Percentiles rank a stretch among this genome's conserved stretches.
Conservation (phyloP, 306 rosid genomes). For the Inga laurina region DNA sequence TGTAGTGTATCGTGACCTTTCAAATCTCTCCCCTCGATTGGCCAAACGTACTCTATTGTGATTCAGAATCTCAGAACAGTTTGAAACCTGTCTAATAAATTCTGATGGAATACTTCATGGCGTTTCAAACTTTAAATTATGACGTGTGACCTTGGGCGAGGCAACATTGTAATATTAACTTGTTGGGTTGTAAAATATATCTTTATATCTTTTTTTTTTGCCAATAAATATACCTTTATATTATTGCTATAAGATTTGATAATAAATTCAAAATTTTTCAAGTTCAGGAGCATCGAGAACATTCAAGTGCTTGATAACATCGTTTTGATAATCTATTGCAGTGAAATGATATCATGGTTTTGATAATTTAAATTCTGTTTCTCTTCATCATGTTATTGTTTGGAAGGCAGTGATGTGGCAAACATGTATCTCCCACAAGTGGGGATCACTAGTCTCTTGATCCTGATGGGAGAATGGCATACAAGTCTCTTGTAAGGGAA, state of each 20-base stretch:
- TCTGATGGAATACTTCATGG: background rate
- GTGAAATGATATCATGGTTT: background rate
- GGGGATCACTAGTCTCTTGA: background rate
- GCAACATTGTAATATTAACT: background rate
- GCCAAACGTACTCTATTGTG: background rate
- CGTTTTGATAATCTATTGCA: background rate
- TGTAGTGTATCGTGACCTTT: conserved; percentile 49
- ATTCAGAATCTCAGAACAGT: background rate
- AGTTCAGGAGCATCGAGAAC: background rate
- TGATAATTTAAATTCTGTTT: background rate
- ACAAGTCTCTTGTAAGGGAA: background rate
- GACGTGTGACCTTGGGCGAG: background rate
- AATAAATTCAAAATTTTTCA: background rate
- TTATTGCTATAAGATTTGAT: too few species aligned
- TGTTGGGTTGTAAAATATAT: background rate
- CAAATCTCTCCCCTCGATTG: background rate
- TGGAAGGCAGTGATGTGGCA: background rate
- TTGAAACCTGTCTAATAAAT: background rate
- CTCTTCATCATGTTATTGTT: background rate
- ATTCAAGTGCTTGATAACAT: background rate
- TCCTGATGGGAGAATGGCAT: background rate
- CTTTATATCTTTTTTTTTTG: too few species aligned
- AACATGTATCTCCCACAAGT: background rate
- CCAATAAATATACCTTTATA: background rate
- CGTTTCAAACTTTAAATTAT: background rate